Conservation (phyloP, 768 basidiomycete species). For the Podaxis mareebaensis region DNA sequence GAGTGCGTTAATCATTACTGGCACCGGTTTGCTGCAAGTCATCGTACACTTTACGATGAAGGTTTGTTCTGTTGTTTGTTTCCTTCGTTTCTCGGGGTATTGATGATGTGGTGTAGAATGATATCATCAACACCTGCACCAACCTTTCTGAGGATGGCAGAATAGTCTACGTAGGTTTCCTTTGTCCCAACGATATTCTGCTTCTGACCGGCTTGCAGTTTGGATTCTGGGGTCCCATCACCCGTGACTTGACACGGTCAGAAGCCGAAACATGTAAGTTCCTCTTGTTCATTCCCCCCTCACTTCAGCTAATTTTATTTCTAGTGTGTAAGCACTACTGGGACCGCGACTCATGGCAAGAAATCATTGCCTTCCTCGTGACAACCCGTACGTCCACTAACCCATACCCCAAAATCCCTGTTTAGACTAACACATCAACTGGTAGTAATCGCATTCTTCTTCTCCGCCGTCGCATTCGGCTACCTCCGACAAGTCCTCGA, state of each 20-base stretch:
- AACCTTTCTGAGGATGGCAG: slow-evolving; percentile 33
- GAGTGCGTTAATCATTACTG: slow-evolving; percentile 50
- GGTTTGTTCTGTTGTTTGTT: slow-evolving; percentile 34
- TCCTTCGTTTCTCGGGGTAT: not conserved
- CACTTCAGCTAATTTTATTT: slow-evolving; percentile 17
- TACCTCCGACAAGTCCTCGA: slow-evolving; percentile 79
- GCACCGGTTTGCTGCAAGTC: slow-evolving; percentile 51
- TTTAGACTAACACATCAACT: not conserved
- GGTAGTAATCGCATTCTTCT: slow-evolving; percentile 57
- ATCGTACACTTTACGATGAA: slow-evolving; percentile 71
- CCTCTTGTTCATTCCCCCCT: no score
- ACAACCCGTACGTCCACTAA: slow-evolving; percentile 47
- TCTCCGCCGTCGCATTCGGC: slow-evolving; percentile 64
- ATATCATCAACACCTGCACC: slow-evolving; percentile 59
- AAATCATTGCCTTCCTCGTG: slow-evolving; percentile 64
- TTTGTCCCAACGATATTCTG: not conserved
- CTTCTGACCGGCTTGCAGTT: slow-evolving; percentile 32
- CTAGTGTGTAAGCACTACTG: slow-evolving; percentile 66
- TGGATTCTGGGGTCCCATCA: slow-evolving; percentile 55
- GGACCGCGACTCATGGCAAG: slow-evolving; percentile 65
- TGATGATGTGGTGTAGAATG: slow-evolving; percentile 37
- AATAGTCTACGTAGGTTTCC: slow-evolving; percentile 38
- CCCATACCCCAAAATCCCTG: not conserved
- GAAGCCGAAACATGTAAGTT: slow-evolving; percentile 51
- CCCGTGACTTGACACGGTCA: slow-evolving; percentile 28